Base-by-base conservation (phyloP, 2,329 filamentous ascomycete genomes). In the Nothomitra cinnamomea region DNA sequence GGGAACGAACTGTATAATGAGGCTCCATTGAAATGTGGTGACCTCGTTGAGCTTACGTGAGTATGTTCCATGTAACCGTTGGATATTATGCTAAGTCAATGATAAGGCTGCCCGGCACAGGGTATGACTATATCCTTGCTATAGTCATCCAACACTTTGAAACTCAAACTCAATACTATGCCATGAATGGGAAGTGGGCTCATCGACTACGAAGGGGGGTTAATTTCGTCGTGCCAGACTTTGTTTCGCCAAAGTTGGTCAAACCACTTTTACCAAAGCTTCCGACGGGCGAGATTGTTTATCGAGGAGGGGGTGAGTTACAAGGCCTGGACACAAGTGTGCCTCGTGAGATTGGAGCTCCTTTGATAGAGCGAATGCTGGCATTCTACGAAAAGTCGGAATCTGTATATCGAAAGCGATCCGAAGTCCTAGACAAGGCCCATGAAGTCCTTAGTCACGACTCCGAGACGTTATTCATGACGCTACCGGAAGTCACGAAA, bases 201-300 rank as follows among this genome's bases (percentile, higher is more conserved):
- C 67, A 72, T 57, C 59, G 64, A 15, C 52, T 21, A 2, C 61
- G 68, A 3, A 61, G 59, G 19, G 60, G 64, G 32, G 62, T 77
- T 6, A 68, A 71, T 47, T 78, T 73, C 59, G 67, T 71, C 8
- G 65, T 78, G 10, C 70, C 73, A 49, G 64, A 65, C 22, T 77
- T 75, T 58, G 67, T 74, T 8, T 63, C 71, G 25, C 65, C 64
- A 1, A 62, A 69, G 25, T 57, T 72, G 24, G 57, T 80, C 2
- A 60, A 70, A 12, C 67, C 70, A 1, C 60, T 81, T 2, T 55
- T 74, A 8, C 70, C 72, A 2, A 73, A 74, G 60, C 65, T 81
- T 2, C 78, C 78, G 0, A 60, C 63, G 7, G 65, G 64, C 64
- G 66, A 49, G 60, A 65, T 7, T 61, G 63, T 2, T 58, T 63